A percentile compares a stretch with the other conserved stretches of the same genome.
Evolutionary conservation across 2,329 filamentous ascomycete species (phyloP).

Genomic region (Aspergillus ustus): DNA sequence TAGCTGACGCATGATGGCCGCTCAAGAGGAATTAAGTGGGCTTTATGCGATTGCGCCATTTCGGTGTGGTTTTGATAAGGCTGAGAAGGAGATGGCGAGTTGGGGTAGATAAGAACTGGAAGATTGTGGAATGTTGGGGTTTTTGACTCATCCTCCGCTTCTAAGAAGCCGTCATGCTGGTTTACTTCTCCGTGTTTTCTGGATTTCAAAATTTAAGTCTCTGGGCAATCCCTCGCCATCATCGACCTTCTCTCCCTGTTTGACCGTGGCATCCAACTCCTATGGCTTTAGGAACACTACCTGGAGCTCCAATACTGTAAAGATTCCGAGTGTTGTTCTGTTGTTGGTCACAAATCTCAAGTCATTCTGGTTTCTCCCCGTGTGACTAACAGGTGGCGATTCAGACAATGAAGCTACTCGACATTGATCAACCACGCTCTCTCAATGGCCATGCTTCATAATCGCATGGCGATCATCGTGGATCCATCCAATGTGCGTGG

Average conservation of each 20-base stretch:
- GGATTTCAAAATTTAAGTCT: not conserved
- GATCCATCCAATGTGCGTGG: not conserved
- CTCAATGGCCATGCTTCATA: not conserved
- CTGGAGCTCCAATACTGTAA: not conserved
- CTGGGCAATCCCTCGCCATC: not conserved
- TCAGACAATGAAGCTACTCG: not conserved
- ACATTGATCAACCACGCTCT: not conserved
- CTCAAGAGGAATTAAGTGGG: not conserved
- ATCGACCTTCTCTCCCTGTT: not conserved
- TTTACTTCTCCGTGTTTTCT: not conserved
- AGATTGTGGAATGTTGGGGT: not conserved
- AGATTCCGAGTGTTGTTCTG: not conserved
- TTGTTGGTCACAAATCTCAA: not conserved
- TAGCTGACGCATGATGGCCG: not conserved
- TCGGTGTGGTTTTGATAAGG: not conserved
- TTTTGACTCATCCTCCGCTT: not conserved
- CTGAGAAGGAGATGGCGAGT: not conserved
- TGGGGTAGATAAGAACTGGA: not conserved
- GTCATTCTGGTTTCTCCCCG: not conserved
- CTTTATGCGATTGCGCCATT: not conserved
- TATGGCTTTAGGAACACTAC: not conserved
- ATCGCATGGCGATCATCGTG: not conserved
- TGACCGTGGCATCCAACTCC: not conserved
- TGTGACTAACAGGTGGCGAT: not conserved
- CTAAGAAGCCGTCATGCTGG: not conserved